phyloP scores from a whole-genome alignment of 202 grass and related monocot species.

The Setaria italica region DNA sequence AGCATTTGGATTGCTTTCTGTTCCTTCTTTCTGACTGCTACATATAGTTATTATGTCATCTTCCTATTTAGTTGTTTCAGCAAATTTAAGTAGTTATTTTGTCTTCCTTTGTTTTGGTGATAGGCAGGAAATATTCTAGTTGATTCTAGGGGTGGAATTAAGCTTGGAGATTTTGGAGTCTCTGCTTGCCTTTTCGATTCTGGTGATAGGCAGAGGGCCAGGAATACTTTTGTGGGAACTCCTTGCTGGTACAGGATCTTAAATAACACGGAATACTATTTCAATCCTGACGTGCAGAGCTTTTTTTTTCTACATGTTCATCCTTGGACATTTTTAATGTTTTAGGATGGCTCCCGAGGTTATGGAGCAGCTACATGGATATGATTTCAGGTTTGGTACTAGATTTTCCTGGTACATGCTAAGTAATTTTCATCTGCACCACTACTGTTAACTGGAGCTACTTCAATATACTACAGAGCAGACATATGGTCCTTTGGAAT shows the following conservation, averaged over 20 bases:
- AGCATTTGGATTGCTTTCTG: background rate
- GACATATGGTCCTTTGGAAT: conserved; percentile 99
- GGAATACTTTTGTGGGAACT: conserved; percentile 96
- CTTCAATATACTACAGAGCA: conserved; percentile 74
- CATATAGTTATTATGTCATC: background rate
- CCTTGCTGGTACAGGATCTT: conserved; percentile 85
- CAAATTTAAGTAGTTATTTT: conserved; percentile 1
- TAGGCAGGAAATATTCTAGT: conserved; percentile 99
- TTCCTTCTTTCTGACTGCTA: conserved; percentile 2
- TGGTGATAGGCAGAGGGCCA: conserved; percentile 82
- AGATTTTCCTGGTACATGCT: background rate
- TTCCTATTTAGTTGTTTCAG: background rate
- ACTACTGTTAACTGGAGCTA: conserved; percentile 30
- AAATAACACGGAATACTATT: conserved; percentile 28
- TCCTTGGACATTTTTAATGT: conserved; percentile 34
- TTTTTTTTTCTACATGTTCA: conserved; percentile 37
- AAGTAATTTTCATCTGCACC: conserved; percentile 14
- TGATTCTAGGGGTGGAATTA: conserved; percentile 76
- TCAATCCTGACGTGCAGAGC: conserved; percentile 23
- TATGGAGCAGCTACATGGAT: conserved; percentile 92
- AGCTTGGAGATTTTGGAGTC: conserved; percentile 98
- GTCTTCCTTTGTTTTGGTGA: conserved; percentile 24
- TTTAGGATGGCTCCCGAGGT: conserved; percentile 99
- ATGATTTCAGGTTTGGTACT: conserved; percentile 89
- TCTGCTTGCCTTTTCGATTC: conserved; percentile 97